These are phyloP conservation scores for Lyophyllum decastes DNA, from an alignment of 768 basidiomycete species.

Conservation along the genomic window DNA sequence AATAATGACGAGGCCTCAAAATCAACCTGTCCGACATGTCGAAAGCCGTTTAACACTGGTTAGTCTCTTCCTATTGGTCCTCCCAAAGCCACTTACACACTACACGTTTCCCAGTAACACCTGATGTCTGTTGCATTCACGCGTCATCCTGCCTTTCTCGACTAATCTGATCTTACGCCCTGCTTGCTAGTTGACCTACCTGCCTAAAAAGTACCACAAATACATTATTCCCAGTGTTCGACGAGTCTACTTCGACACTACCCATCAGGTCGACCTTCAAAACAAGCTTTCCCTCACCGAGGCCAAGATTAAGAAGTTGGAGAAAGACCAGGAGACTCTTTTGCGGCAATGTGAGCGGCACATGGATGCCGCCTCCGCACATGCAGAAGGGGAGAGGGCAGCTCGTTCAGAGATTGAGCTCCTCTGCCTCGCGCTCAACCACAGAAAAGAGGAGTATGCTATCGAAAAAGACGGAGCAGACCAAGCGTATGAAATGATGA, in stretches of 20 bases:
- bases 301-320: slow-evolving; percentile 36
- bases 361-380: slow-evolving; percentile 33
- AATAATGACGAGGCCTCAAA: slow-evolving; percentile 32
- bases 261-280: slow-evolving; percentile 23
- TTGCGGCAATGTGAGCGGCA: slow-evolving; percentile 44
- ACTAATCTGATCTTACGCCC: neutral
- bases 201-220: slow-evolving; percentile 51
- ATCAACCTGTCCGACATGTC: slow-evolving; percentile 62
- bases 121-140: slow-evolving; percentile 32
- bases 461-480: neutral
- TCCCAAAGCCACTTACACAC: neutral
- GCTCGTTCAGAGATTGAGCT: slow-evolving; percentile 21
- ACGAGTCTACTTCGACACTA: slow-evolving; percentile 48
- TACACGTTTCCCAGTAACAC: slow-evolving; percentile 32
- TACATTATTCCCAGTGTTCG: slow-evolving; percentile 47
- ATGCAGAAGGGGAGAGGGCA: slow-evolving; percentile 26
- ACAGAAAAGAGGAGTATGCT: neutral
- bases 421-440: neutral
- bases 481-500: slow-evolving; percentile 9
- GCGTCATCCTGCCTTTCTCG: neutral
- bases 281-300: slow-evolving; percentile 38
- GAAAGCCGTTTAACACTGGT: slow-evolving; percentile 57
- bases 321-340: slow-evolving; percentile 43
- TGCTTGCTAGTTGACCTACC: slow-evolving; percentile 25
- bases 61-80: slow-evolving; percentile 12